Evolutionary conservation across 805 yeast species (phyloP), one percentile per base, ranked within the genome.

Genomic region (Hanseniaspora singularis): DNA sequence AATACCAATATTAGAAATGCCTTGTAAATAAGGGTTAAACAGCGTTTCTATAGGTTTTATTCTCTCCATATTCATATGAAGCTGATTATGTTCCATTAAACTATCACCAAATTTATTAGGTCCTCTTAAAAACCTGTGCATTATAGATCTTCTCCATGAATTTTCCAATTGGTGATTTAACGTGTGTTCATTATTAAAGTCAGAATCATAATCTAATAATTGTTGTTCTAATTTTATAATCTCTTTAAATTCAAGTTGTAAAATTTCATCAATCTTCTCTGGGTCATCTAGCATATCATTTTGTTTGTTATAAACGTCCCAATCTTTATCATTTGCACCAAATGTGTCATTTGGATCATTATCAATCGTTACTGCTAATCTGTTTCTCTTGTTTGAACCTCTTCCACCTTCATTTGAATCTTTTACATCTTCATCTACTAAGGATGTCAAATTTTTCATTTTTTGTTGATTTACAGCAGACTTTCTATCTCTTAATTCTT

Each of bases 1-100:
- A n/a, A 92, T 70, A 23, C 97, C 97, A 0, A 96, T 95, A 64
- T 88, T 97, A 62, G 92, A 98, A 19, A 87, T 68, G 19, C 98
- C 98, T 0, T 94, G 95, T 51, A 92, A 86, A 8, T 80, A 73
- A 6, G 99, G 98, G 60, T 89, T 92, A 63, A 92, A 87, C 40
- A 87, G 59, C 2, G 88, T 79, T 63, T 92, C 99, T 0, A 97
- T 96, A 2, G 89, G 84, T 49, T 94, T 73, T 24, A 89, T 81
- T 50, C 98, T 72, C 64, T 92, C 99, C 34, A 89, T 71, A 60
- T 89, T 94, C 38, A 92, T 55, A 65, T 88, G 95, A 47, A 94
- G 69, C 64, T 92, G 97, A 55, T 88, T 81, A 60, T 75, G 86
- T 37, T 83, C 87, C 40, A 86, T 73, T 14, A 37, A 16, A 4